Conservation (phyloP, 108 stramenopile genomes). For the Cyclotella kingstonii region DNA sequence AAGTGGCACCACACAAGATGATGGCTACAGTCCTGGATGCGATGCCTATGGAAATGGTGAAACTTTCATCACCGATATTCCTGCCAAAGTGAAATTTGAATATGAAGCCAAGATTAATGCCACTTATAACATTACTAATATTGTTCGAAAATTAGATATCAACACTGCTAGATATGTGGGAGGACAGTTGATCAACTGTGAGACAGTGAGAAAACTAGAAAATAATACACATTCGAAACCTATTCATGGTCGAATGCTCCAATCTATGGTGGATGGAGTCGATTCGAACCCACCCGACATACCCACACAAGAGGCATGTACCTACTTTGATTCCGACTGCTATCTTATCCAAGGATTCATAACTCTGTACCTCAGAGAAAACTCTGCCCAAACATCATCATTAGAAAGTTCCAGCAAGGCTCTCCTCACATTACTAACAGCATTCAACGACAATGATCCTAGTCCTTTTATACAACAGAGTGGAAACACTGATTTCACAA, state of each 20-base stretch:
- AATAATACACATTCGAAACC: too few species aligned
- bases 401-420: conserved; percentile 23
- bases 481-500: conserved; percentile 2
- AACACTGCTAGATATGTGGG: neutral
- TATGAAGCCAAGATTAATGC: conserved; percentile 1
- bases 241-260: neutral
- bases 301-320: conserved; percentile 6
- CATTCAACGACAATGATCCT: conserved; percentile 19
- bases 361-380: conserved; percentile 41
- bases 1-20: neutral
- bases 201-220: neutral
- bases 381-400: neutral
- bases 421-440: conserved; percentile 16
- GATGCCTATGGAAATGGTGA: neutral
- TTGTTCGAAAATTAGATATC: neutral
- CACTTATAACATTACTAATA: neutral
- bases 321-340: conserved; percentile 12
- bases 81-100: neutral
- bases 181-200: conserved; percentile 1
- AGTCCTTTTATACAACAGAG: conserved; percentile 15
- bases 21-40: conserved; percentile 11
- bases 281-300: conserved; percentile 5
- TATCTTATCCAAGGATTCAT: conserved; percentile 18
- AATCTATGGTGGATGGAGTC: conserved; percentile 9
- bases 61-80: conserved; percentile 1